These are phyloP conservation scores for Herpotrichia juniperi DNA, from an alignment of 2,329 filamentous ascomycete genomes.

Conservation along the genomic window DNA sequence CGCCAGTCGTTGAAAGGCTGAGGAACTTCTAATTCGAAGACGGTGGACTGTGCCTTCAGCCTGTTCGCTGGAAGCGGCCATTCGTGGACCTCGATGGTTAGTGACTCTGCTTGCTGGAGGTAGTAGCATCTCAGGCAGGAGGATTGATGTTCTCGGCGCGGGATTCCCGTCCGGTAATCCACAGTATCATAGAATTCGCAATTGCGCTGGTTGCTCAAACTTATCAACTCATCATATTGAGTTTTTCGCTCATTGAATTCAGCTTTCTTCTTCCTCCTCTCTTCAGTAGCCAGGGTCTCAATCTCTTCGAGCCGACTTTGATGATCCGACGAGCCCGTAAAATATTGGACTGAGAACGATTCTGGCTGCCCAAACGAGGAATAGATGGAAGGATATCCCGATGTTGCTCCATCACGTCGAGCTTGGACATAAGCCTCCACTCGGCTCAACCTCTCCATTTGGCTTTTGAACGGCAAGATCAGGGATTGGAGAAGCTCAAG, in stretches of 20 bases:
- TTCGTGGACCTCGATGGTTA: conserved; percentile 59
- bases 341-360: conserved; percentile 59
- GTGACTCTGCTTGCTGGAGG: conserved; percentile 30
- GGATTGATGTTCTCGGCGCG: conserved; percentile 7
- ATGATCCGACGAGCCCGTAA: conserved; percentile 50
- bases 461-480: conserved; percentile 49
- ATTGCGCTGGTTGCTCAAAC: neutral
- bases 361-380: conserved; percentile 34
- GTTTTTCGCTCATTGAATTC: conserved; percentile 21
- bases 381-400: conserved; percentile 40
- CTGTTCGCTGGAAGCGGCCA: conserved; percentile 58
- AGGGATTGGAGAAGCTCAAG: conserved; percentile 50
- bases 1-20: conserved; percentile 55
- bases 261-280: conserved; percentile 22
- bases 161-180: conserved; percentile 12
- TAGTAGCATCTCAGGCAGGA: conserved; percentile 41
- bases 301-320: conserved; percentile 48
- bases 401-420: conserved; percentile 31
- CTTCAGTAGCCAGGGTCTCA: conserved; percentile 42
- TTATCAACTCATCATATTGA: conserved; percentile 20
- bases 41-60: conserved; percentile 47
- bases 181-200: conserved; percentile 17
- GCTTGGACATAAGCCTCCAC: conserved; percentile 57
- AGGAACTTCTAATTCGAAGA: conserved; percentile 61
- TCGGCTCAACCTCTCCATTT: conserved; percentile 54